A percentile compares a stretch with the other conserved stretches of the same genome.
Conservation (phyloP, 2,329 filamentous ascomycete species). For the Trichoderma simmonsii region DNA sequence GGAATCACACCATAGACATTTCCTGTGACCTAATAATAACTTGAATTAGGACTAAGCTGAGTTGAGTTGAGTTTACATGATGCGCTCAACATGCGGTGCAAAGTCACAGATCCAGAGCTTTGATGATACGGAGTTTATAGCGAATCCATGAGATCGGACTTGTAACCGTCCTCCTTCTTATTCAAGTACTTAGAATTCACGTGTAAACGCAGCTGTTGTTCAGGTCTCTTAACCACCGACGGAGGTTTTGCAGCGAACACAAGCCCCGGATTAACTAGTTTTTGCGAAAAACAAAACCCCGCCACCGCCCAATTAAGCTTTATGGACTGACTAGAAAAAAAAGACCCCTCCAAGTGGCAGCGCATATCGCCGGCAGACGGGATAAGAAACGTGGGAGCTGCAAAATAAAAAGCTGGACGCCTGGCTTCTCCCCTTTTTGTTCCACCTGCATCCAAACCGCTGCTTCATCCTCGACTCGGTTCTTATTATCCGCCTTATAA, state of each 20-base stretch:
- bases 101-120: neutral
- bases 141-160: neutral
- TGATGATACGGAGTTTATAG: neutral
- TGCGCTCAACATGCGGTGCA: neutral
- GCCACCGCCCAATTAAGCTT: neutral
- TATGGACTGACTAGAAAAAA: neutral
- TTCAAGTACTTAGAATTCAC: neutral
- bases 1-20: neutral
- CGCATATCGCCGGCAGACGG: slow-evolving; percentile 16
- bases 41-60: neutral
- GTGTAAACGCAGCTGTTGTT: neutral
- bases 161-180: neutral
- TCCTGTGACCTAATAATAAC: neutral
- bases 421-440: neutral
- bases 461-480: neutral
- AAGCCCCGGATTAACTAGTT: slow-evolving; percentile 1
- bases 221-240: neutral
- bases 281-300: neutral
- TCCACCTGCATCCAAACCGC: neutral
- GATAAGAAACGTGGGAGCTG: neutral
- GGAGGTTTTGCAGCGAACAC: neutral
- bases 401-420: slow-evolving; percentile 4
- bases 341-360: slow-evolving; percentile 8
- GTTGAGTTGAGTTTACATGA: neutral
- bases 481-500: neutral